A percentile compares a stretch with the other conserved stretches of the same genome.
Conservation (phyloP, 1,284 basidiomycete species). For the Cryptococcus sp. region DNA sequence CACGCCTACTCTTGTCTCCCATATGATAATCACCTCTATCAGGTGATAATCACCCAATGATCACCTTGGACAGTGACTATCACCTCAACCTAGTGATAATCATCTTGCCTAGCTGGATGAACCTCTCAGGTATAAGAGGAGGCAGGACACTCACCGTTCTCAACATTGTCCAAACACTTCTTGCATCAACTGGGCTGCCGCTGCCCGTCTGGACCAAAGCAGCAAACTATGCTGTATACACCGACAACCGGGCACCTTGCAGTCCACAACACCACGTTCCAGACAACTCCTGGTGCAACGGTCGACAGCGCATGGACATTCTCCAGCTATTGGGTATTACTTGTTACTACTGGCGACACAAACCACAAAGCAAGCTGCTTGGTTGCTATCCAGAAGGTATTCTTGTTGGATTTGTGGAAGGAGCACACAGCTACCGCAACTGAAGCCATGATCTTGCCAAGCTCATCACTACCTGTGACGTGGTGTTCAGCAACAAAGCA, state of each 20-base stretch:
- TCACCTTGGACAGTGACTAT: too few species aligned
- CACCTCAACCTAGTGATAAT: too few species aligned
- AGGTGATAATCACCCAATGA: too few species aligned
- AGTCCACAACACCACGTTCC: not conserved
- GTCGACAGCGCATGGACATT: not conserved
- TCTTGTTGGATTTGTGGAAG: not conserved
- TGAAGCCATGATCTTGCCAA: not conserved
- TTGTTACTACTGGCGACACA: not conserved
- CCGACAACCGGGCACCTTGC: not conserved
- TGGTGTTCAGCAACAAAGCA: not conserved
- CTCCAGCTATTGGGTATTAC: slow-evolving; percentile 6
- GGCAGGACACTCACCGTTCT: too few species aligned
- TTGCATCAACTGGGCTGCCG: not conserved
- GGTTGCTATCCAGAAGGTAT: not conserved
- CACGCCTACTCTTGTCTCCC: too few species aligned
- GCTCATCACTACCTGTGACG: not conserved
- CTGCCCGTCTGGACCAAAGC: slow-evolving; percentile 3
- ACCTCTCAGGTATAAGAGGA: too few species aligned
- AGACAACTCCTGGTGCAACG: slow-evolving; percentile 3
- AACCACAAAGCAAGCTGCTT: not conserved
- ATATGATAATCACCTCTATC: too few species aligned
- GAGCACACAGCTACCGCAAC: not conserved
- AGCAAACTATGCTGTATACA: slow-evolving; percentile 1
- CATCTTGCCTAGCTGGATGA: too few species aligned
- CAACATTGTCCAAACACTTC: slow-evolving; percentile 1